These are phyloP conservation scores for Pterocarpus macrocarpus DNA, from an alignment of 306 rosid species.

Conservation along the genomic window DNA sequence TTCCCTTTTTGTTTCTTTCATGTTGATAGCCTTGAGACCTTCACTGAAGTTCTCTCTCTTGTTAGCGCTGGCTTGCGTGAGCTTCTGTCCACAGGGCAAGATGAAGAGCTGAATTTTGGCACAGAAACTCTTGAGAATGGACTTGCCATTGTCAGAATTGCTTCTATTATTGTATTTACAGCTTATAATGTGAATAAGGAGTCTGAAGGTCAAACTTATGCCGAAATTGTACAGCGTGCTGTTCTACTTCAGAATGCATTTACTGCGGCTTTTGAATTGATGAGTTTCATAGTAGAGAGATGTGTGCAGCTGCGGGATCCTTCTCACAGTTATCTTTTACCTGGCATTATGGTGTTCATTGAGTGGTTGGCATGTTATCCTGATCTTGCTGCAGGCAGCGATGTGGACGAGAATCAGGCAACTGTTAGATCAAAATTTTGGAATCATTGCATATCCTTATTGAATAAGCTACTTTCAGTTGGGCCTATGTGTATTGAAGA, in stretches of 20 bases:
- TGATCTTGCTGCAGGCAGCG: conserved; percentile 73
- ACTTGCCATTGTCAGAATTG: conserved; percentile 73
- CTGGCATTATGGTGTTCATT: conserved; percentile 85
- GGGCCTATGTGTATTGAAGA: conserved; percentile 64
- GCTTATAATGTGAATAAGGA: conserved; percentile 81
- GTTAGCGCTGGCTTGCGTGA: conserved; percentile 65
- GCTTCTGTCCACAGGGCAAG: conserved; percentile 77
- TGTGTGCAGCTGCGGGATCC: conserved; percentile 76
- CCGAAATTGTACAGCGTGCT: conserved; percentile 91
- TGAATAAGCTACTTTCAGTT: conserved; percentile 75
- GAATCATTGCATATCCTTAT: conserved; percentile 70
- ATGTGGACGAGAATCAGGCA: conserved; percentile 72
- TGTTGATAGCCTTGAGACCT: conserved; percentile 80
- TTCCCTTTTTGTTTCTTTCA: conserved; percentile 36
- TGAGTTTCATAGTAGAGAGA: conserved; percentile 80
- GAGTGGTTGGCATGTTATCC: conserved; percentile 97
- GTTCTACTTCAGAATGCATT: conserved; percentile 90
- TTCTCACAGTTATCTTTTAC: conserved; percentile 77
- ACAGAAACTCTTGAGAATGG: conserved; percentile 73
- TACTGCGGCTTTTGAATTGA: conserved; percentile 81
- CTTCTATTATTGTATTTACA: conserved; percentile 79
- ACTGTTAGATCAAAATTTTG: conserved; percentile 81
- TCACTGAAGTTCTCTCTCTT: conserved; percentile 78
- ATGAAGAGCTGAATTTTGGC: conserved; percentile 76
- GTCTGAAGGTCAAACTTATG: conserved; percentile 91